Conservation (phyloP, 768 basidiomycete species). For the Astraeus odoratus region DNA sequence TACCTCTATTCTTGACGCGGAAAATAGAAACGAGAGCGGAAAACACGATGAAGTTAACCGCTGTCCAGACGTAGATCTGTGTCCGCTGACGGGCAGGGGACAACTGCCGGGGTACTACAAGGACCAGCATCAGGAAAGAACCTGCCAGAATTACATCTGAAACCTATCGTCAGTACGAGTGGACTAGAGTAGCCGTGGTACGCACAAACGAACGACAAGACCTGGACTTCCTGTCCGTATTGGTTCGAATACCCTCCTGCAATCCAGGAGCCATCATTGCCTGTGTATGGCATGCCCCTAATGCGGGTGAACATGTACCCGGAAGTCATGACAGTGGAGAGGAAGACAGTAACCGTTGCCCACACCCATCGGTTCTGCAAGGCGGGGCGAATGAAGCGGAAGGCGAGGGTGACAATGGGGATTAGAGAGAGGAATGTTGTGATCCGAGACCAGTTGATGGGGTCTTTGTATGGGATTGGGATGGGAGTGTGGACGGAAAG, state of each 20-base stretch:
- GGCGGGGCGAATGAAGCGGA: conserved; percentile 58
- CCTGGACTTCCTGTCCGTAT: conserved; percentile 88
- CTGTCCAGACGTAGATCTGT: conserved; percentile 87
- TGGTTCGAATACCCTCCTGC: conserved; percentile 86
- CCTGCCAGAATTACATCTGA: conserved; percentile 81
- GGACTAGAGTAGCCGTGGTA: conserved; percentile 13
- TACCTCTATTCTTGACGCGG: conserved; percentile 85
- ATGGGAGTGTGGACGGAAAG: conserved; percentile 70
- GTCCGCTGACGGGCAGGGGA: conserved; percentile 71
- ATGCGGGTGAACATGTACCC: conserved; percentile 98
- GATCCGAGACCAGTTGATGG: conserved; percentile 64
- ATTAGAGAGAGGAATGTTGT: conserved; percentile 38
- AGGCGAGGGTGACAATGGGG: conserved; percentile 41
- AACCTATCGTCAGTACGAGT: conserved; percentile 3
- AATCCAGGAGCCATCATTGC: conserved; percentile 68
- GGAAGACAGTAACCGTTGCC: conserved; percentile 55
- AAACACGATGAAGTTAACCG: conserved; percentile 76
- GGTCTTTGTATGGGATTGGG: conserved; percentile 75
- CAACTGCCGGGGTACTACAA: conserved; percentile 72
- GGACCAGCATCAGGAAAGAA: conserved; percentile 71
- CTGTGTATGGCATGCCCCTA: conserved; percentile 65
- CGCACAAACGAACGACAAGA: conserved; percentile 82
- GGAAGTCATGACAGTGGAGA: conserved; percentile 78
- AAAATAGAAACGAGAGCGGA: conserved; percentile 84
- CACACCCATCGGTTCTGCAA: conserved; percentile 72